These are phyloP conservation scores for Heimioporus sp. DNA, from an alignment of 768 basidiomycete genomes.

Conservation along the genomic window DNA sequence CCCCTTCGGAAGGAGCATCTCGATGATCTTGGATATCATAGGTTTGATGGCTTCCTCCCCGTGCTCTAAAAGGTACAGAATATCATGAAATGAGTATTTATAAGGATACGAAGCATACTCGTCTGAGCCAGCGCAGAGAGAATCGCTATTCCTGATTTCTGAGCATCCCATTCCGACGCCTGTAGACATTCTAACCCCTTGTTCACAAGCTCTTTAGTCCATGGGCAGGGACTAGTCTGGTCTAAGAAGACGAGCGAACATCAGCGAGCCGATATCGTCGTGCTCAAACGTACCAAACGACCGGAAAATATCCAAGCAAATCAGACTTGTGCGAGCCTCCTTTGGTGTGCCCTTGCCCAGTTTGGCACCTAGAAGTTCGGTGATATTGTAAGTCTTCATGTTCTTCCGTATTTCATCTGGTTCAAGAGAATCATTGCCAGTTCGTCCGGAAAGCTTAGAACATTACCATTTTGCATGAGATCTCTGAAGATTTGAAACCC, in stretches of 20 bases:
- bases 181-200: not conserved
- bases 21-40: constrained; percentile 1
- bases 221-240: not conserved
- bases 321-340: constrained; percentile 2
- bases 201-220: not conserved
- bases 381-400: not conserved
- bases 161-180: constrained; percentile 6
- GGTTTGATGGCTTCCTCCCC: too few species aligned
- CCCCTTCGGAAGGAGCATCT: constrained; percentile 13
- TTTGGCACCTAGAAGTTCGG: not conserved
- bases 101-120: not conserved
- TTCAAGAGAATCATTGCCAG: not conserved
- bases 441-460: too few species aligned
- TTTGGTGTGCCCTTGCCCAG: not conserved
- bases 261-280: too few species aligned
- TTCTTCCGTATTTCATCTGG: constrained; percentile 1
- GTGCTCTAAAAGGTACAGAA: too few species aligned
- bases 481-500: constrained; percentile 5
- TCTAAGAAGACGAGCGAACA: not conserved
- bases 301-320: constrained; percentile 7
- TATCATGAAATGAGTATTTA: too few species aligned
- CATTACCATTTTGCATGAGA: constrained; percentile 4
- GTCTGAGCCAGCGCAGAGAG: too few species aligned
- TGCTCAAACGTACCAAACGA: not conserved
- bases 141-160: constrained; percentile 20